These are phyloP conservation scores for Salix dunnii DNA, from an alignment of 345 rosid genomes.

Conservation along the genomic window DNA sequence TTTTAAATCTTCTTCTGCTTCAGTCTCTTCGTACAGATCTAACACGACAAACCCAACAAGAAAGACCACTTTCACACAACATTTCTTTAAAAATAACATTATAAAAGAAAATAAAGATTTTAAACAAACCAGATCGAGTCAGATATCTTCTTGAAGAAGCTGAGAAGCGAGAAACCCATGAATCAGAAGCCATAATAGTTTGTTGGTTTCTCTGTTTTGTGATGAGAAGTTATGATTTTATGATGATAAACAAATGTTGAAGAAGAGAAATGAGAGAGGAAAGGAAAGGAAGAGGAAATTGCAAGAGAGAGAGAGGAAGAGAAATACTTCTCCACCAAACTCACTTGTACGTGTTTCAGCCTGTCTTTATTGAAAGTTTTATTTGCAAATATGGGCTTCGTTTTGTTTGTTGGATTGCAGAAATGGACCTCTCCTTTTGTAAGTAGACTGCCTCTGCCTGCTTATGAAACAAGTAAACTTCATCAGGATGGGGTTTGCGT, in stretches of 20 bases:
- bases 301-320: conserved; percentile 2
- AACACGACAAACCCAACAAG: neutral
- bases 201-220: neutral
- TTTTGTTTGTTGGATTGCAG: neutral
- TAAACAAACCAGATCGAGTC: conserved; percentile 40
- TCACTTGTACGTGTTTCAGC: conserved; percentile 7
- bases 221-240: neutral
- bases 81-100: neutral
- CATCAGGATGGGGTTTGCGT: neutral
- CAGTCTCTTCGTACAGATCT: conserved; percentile 62
- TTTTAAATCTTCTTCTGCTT: conserved; percentile 58
- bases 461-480: too few species aligned
- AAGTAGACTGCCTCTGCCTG: too few species aligned
- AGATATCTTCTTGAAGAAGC: conserved; percentile 39
- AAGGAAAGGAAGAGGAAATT: conserved; percentile 19
- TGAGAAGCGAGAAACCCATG: conserved; percentile 41
- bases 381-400: neutral
- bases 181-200: conserved; percentile 37
- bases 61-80: neutral
- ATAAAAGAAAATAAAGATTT: neutral
- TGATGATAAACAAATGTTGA: neutral
- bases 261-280: neutral
- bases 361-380: conserved; percentile 1
- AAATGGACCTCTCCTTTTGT: neutral
- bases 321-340: conserved; percentile 31